Evolutionary conservation across 495 filamentous ascomycete genomes (phyloP).

Genomic region (Hypoxylon fragiforme): DNA sequence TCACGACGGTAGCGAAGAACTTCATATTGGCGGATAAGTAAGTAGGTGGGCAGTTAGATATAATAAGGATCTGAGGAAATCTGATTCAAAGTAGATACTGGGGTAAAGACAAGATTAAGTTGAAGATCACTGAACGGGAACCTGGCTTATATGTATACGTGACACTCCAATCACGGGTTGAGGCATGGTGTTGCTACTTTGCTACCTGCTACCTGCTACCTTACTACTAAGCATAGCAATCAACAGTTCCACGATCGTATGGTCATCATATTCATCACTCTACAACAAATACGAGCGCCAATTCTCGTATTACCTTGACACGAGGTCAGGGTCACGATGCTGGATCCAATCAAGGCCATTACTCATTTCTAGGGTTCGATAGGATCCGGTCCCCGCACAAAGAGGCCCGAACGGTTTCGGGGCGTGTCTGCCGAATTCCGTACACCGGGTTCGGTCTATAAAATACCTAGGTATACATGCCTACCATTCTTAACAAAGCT

Average conservation of each 20-base stretch:
- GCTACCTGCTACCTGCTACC: not conserved
- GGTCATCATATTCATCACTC: conserved; percentile 5
- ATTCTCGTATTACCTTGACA: conserved; percentile 25
- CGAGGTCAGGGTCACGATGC: conserved; percentile 26
- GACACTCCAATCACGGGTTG: not conserved
- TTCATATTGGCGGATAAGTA: conserved; percentile 8
- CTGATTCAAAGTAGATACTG: not conserved
- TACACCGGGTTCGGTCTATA: no score
- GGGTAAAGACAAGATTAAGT: not conserved
- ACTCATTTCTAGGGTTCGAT: not conserved
- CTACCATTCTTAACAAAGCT: no score
- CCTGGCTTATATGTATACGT: conserved; percentile 4
- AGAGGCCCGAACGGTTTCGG: no score
- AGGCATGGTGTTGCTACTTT: not conserved
- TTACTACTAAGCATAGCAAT: not conserved
- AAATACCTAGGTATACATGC: no score
- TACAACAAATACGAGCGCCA: conserved; percentile 23
- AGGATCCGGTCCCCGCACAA: no score
- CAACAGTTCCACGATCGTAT: conserved; percentile 3
- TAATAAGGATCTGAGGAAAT: not conserved
- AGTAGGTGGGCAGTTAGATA: not conserved
- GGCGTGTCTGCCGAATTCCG: no score
- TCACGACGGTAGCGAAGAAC: conserved; percentile 6
- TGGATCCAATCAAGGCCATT: not conserved
- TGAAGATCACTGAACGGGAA: not conserved